Percentiles rank a stretch among this genome's conserved stretches.
Conservation (phyloP, 1,139 yeast genomes). For the Geotrichum histeridarum region DNA sequence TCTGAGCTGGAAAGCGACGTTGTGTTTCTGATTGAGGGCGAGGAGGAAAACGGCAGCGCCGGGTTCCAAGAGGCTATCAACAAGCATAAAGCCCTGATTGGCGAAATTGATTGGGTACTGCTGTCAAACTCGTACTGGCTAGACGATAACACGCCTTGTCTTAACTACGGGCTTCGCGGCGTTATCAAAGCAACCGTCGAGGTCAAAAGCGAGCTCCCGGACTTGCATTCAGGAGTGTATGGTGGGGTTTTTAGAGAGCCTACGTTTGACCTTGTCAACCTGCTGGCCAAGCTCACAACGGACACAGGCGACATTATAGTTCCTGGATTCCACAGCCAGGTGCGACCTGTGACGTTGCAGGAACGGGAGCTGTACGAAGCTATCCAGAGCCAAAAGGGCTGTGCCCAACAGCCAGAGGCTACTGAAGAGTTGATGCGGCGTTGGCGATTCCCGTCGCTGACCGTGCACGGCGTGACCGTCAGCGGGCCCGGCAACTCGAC, state of each 20-base stretch:
- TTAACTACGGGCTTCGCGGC: slow-evolving; percentile 91
- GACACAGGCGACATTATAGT: slow-evolving; percentile 54
- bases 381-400: slow-evolving; percentile 45
- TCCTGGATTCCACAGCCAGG: slow-evolving; percentile 65
- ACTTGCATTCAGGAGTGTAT: slow-evolving; percentile 93
- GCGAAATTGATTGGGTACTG: slow-evolving; percentile 78
- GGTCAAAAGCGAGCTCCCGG: slow-evolving; percentile 68
- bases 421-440: slow-evolving; percentile 52
- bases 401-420: neutral
- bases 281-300: slow-evolving; percentile 59
- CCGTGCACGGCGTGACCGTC: slow-evolving; percentile 79
- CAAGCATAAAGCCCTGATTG: slow-evolving; percentile 50
- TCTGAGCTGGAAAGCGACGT: slow-evolving; percentile 63
- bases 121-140: slow-evolving; percentile 92
- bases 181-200: slow-evolving; percentile 75
- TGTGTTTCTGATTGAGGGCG: slow-evolving; percentile 85
- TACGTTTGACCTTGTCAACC: slow-evolving; percentile 71
- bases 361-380: slow-evolving; percentile 61
- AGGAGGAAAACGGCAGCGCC: slow-evolving; percentile 87
- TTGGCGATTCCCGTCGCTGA: slow-evolving; percentile 88
- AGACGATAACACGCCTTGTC: slow-evolving; percentile 81
- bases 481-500: slow-evolving; percentile 90
- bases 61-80: slow-evolving; percentile 70
- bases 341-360: slow-evolving; percentile 49
- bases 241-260: slow-evolving; percentile 92